Evolutionary conservation across 176 grass and related monocot genomes (phyloP).

Genomic region (Paspalum notatum): DNA sequence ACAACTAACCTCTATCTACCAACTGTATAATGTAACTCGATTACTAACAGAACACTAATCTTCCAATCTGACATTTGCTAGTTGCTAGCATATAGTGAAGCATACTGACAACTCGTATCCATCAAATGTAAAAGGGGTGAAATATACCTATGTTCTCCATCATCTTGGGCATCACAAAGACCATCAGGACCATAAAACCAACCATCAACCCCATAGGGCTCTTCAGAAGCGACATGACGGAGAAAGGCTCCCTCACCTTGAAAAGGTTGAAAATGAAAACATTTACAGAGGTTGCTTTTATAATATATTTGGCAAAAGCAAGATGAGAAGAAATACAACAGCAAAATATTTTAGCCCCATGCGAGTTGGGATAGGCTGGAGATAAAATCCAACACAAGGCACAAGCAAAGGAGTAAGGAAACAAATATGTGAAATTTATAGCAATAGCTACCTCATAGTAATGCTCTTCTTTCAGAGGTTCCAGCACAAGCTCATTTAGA

Average conservation of each 20-base stretch:
- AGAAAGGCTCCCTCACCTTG: slow-evolving; percentile 86
- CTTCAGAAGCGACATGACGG: slow-evolving; percentile 86
- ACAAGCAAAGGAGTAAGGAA: not conserved
- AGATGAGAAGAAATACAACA: not conserved
- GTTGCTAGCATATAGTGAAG: slow-evolving; percentile 1
- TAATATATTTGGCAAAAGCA: slow-evolving; percentile 22
- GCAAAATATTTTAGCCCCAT: not conserved
- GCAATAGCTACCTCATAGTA: slow-evolving; percentile 81
- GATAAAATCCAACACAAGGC: not conserved
- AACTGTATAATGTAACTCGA: not conserved
- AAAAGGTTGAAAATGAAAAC: slow-evolving; percentile 33
- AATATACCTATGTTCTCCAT: slow-evolving; percentile 83
- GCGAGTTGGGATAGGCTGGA: not conserved
- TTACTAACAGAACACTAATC: slow-evolving; percentile 1
- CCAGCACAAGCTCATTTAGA: slow-evolving; percentile 89
- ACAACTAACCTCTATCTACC: not conserved
- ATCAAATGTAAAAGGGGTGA: not conserved
- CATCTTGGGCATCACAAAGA: slow-evolving; percentile 91
- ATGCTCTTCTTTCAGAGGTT: slow-evolving; percentile 86
- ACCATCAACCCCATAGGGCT: slow-evolving; percentile 98
- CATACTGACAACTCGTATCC: slow-evolving; percentile 7
- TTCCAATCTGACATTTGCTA: slow-evolving; percentile 6
- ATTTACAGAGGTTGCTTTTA: slow-evolving; percentile 20
- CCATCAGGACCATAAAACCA: slow-evolving; percentile 89
- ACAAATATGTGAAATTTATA: not conserved